Base-by-base conservation (phyloP, 2,329 filamentous ascomycete genomes). In the Neonectria punicea region DNA sequence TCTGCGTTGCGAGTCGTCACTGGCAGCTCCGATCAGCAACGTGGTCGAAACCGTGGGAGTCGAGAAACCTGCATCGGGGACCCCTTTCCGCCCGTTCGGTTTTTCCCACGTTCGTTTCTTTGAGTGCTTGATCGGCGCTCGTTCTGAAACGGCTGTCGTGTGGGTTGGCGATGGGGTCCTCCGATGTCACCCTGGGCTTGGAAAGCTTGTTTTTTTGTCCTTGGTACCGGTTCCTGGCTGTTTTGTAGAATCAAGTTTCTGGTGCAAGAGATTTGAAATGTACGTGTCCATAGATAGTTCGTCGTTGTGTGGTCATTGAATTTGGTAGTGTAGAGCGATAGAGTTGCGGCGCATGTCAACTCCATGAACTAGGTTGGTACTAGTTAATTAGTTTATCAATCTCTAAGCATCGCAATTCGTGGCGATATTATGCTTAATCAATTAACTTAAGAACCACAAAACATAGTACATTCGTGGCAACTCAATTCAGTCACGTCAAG, bases 101-200 rank as follows among this genome's bases (percentile, higher is more conserved):
- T 25, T 6, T n/a, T 6, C 25, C 25, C 30, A 18, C 34, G n/a
- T 51, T 51, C n/a, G 36, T 44, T 44, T 41, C 36, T 18, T 14
- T 8, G 50, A 25, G 36, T 44, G 39, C 53, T 28, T 55, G 53
- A 55, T 55, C 53, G 10, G 13, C 36, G 36, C 22, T 14, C 10
- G 34, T 55, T 34, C n/a, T 57, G 54, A 57, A 57, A 57, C 54
- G 39, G 18, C 11, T 16, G 18, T 10, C 18, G 53, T 36, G 36
- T 36, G 30, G 22, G 28, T 25, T 18, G 28, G 47, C 4, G 47
- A 34, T 20, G 13, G 47, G 49, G 25, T 25, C 30, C 49, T 36
- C 49, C n/a, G 28, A 34, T 51, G 30, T 25, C 3, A 51, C 49
- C 49, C 18, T 13, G 28, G 20, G 32, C 30, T 30, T 36, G 5